Conservation (phyloP, 371 early-diverging fungal genomes). For the Gilbertella persicaria region DNA sequence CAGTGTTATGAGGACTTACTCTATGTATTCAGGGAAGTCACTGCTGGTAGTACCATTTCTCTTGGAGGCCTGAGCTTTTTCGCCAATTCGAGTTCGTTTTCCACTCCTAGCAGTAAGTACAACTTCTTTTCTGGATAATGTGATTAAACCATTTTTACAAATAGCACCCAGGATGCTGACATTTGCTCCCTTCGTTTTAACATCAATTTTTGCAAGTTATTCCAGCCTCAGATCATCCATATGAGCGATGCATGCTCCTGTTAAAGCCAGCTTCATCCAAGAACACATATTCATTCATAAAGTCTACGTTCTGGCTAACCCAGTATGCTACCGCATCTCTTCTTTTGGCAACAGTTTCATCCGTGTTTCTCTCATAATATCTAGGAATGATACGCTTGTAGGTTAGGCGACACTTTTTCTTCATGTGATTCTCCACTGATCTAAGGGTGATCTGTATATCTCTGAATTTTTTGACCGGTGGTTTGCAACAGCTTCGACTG, state of each 20-base stretch:
- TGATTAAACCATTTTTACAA: slow-evolving; percentile 13
- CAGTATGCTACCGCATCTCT: no score
- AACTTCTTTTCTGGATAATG: slow-evolving; percentile 17
- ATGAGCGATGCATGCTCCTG: no score
- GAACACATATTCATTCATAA: no score
- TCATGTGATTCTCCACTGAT: slow-evolving; percentile 24
- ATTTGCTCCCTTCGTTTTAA: slow-evolving; percentile 18
- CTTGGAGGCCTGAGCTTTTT: slow-evolving; percentile 11
- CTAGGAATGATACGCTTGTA: slow-evolving; percentile 22
- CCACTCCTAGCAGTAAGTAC: slow-evolving; percentile 3
- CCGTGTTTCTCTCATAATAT: slow-evolving; percentile 18
- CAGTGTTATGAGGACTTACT: no score
- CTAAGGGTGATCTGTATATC: slow-evolving; percentile 22
- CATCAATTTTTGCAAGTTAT: slow-evolving; percentile 16
- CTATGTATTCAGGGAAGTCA: no score
- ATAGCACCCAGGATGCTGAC: slow-evolving; percentile 11
- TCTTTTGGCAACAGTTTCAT: no score
- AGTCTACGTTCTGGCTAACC: no score
- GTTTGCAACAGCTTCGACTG: slow-evolving; percentile 17
- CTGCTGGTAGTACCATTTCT: slow-evolving; percentile 14
- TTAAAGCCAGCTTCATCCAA: no score
- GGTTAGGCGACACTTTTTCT: slow-evolving; percentile 17
- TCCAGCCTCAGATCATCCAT: slow-evolving; percentile 17
- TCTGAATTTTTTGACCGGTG: slow-evolving; percentile 21
- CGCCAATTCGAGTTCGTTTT: slow-evolving; percentile 15